Base-by-base conservation (phyloP, 768 basidiomycete genomes). In the Suillus subluteus region DNA sequence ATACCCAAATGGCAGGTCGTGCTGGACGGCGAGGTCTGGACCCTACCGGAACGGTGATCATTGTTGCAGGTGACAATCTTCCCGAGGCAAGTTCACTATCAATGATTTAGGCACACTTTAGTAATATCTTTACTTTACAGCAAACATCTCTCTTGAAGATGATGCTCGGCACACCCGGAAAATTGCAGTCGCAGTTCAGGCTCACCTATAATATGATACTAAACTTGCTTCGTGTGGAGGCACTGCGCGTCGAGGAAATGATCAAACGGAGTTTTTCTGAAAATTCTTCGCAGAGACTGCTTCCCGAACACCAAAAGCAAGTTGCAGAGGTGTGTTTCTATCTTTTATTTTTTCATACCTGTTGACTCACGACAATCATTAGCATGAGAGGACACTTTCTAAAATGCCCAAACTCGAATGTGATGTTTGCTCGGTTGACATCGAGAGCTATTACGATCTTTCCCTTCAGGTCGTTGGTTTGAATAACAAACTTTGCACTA, bases 171-270 rank as follows among this genome's bases (percentile, higher is more conserved):
- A 88, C 82, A 41, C 95, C 98, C 1, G 91, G 91, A 65, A 96
- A 96, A 76, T 86, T 99, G 21, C 88, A 91, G 58, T 99, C 97
- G 1, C 98, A 99, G 74, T 99, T 99, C 83, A 86, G 98, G 64
- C 83, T 99, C 69, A 99, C 98, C 1, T 99, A 99, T 80, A 99
- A 98, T 77, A 99, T 99, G 98, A 99, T 99, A 68, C 80, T 99
- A 67, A 99, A 99, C 74, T 81, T 99, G 46, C 85, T 99, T 12
- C 89, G 98, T 23, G 98, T 99, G 12, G 98, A 99, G 74, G 96
- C 98, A 0, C 83, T 99, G 58, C 85, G 90, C 66, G 97, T 99
- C 21, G 98, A 99, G 74, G 98, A 99, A 79, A 99, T 99, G 98
- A 99, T 99, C 75, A 99, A 99, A 78, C 86, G 98, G 46, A 96